Evolutionary conservation across 192 early-diverging fungal genomes (phyloP), one percentile per base, ranked within the genome.

Genomic region (Podila epigama): DNA sequence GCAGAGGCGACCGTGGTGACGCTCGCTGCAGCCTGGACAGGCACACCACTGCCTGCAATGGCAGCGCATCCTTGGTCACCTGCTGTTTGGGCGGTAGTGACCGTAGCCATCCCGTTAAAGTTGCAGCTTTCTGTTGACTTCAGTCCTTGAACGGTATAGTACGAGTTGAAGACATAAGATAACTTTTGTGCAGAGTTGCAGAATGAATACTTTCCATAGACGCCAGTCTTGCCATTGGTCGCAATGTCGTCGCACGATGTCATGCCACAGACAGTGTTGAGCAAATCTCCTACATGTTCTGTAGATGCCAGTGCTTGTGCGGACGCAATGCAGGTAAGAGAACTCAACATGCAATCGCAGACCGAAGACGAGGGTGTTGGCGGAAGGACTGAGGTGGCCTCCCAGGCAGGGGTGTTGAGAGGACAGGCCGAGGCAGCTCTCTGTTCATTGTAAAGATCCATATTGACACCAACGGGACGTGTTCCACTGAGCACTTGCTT

Each of bases 281-380:
- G 54, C 12, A 85, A 68, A 1, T 39, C 66, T 13, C 82, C 81
- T 4, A 84, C 15, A 16, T 55, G 63, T 40, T 62, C 63, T 12
- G 58, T 66, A 20, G 59, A 44, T 13, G 58, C 54, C 5, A 42
- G 44, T n/a, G 78, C 75, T 36, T 70, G 69, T 16, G 58, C 67
- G 3, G 82, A 81, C 11, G 75, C 79, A 13, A 79, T 69, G 40
- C 89, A 90, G 48, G 79, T 53, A 61, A 92, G 66, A 0, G 85
- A 81, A 29, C 84, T 73, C 62, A 87, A 70, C 87, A 91, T 89
- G 70, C 90, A 91, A 18, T 86, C 73, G 69, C 92, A 93, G 15
- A 82, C 80, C 20, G 81, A 61, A 32, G 86, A 81, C 8, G 84
- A 86, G 5, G 92, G 92, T 9, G 89, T 89, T 1, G 89, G 87